phyloP scores from a whole-genome alignment of 78 protist species.

The Bigelowiella natans region DNA sequence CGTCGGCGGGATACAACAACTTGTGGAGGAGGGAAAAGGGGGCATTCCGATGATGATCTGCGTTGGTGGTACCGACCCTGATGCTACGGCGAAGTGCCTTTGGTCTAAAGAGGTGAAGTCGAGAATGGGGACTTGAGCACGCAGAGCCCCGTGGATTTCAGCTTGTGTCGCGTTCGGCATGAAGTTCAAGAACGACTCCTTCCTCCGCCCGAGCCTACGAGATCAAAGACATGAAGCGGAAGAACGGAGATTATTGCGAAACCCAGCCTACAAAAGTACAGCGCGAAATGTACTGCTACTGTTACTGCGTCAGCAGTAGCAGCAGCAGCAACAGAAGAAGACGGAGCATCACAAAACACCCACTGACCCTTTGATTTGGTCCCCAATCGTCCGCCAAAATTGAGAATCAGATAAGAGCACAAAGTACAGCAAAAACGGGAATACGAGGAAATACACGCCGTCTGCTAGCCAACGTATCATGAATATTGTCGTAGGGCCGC shows the following conservation, averaged over 20 bases:
- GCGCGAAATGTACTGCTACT: too few species aligned
- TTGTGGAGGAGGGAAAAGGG: too few species aligned
- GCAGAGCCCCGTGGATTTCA: background rate
- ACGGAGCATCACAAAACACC: background rate
- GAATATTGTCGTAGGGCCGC: too few species aligned
- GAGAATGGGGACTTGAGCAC: background rate
- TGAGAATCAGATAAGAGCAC: too few species aligned
- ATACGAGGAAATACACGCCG: too few species aligned
- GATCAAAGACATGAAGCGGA: background rate
- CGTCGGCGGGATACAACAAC: too few species aligned
- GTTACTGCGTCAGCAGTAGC: too few species aligned
- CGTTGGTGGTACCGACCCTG: background rate
- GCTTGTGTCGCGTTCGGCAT: background rate
- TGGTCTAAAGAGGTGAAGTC: background rate
- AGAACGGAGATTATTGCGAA: background rate
- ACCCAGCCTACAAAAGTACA: background rate
- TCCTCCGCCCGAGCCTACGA: background rate
- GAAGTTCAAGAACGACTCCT: background rate
- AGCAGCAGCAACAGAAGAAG: too few species aligned
- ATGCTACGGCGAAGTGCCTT: background rate
- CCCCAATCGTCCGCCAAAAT: background rate
- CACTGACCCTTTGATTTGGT: background rate
- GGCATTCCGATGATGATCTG: too few species aligned
- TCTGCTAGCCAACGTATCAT: too few species aligned
- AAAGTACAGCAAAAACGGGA: too few species aligned